Conservation (phyloP, 768 basidiomycete species). For the Cystoderma amianthinum region DNA sequence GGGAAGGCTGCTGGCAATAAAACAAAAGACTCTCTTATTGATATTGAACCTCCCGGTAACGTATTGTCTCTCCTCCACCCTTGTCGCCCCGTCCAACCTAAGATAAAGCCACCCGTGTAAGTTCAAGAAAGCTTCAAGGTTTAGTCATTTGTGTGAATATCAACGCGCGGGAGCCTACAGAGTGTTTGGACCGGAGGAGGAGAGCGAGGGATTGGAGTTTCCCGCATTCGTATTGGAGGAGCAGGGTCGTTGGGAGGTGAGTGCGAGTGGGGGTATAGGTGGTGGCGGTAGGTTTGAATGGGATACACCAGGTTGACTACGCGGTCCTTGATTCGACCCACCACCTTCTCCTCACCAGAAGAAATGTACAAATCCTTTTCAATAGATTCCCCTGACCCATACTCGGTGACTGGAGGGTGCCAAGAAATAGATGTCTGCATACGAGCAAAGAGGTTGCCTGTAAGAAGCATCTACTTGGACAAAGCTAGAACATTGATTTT, state of each 20-base stretch:
- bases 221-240: constrained; percentile 93
- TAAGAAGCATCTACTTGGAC: no score
- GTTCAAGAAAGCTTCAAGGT: constrained; percentile 84
- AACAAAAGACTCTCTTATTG: constrained; percentile 74
- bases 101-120: constrained; percentile 92
- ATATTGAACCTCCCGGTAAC: constrained; percentile 85
- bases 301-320: no score
- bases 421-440: no score
- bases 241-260: constrained; percentile 74
- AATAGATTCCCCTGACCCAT: no score
- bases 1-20: constrained; percentile 78
- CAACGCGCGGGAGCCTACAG: constrained; percentile 81
- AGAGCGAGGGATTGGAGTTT: constrained; percentile 83
- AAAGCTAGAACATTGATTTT: no score
- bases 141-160: constrained; percentile 98
- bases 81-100: constrained; percentile 91
- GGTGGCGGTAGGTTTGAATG: no score
- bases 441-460: no score
- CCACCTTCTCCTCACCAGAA: constrained; percentile 19
- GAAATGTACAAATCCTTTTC: no score
- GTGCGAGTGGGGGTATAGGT: no score
- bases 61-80: constrained; percentile 90
- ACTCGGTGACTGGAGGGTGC: no score
- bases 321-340: no score
- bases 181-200: constrained; percentile 77